phyloP scores from a whole-genome alignment of 306 rosid species.

The Casuarina cunninghamiana region DNA sequence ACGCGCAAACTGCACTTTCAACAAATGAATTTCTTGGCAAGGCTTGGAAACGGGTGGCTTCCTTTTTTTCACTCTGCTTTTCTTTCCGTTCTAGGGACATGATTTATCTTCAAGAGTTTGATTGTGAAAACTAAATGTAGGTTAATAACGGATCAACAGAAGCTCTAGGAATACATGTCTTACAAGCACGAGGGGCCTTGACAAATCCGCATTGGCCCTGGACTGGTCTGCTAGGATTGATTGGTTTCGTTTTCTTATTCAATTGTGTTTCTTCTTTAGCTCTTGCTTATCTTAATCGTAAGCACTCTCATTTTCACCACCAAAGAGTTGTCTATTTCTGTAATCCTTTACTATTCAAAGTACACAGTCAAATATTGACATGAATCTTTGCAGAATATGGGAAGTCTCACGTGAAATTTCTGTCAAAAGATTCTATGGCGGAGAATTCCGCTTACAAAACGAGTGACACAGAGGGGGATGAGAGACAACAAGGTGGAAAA shows the following conservation, averaged over 20 bases:
- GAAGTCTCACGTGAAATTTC: conserved; percentile 14
- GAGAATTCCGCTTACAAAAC: not conserved
- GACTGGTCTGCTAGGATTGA: conserved; percentile 38
- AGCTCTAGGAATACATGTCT: conserved; percentile 25
- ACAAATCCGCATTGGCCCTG: conserved; percentile 39
- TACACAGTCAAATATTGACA: conserved; percentile 16
- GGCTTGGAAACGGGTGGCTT: conserved; percentile 40
- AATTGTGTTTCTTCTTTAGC: conserved; percentile 31
- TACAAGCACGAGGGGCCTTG: conserved; percentile 37
- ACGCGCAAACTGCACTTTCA: conserved; percentile 35
- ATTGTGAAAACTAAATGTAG: conserved; percentile 28
- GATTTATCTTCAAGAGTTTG: not conserved
- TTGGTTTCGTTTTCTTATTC: conserved; percentile 34
- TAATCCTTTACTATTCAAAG: not conserved
- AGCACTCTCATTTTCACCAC: conserved; percentile 21
- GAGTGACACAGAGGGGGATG: not conserved
- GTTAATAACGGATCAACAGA: conserved; percentile 32
- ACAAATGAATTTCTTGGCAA: conserved; percentile 41
- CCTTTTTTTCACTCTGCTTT: not conserved
- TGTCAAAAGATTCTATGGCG: conserved; percentile 9
- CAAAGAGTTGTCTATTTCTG: not conserved
- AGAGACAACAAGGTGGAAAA: not conserved
- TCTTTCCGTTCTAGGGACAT: not conserved
- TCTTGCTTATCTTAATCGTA: conserved; percentile 35
- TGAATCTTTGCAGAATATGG: conserved; percentile 24